Evolutionary conservation across 2,329 filamentous ascomycete species (phyloP).

Genomic region (Sclerotinia trifoliorum): DNA sequence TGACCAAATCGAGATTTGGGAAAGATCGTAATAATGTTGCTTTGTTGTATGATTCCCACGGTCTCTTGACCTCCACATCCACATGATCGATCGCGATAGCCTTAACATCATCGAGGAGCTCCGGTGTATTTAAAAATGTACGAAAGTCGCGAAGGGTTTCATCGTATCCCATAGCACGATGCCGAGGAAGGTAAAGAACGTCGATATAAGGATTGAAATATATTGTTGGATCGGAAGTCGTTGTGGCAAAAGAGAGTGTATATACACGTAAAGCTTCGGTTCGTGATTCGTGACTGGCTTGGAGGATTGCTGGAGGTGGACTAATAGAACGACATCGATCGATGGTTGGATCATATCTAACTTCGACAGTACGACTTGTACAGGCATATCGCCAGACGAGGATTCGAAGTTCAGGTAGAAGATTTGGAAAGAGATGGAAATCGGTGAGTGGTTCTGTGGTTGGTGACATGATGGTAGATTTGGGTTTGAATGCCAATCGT

Average conservation of each 20-base stretch:
- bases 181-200: constrained; percentile 39
- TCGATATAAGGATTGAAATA: constrained; percentile 38
- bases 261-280: constrained; percentile 44
- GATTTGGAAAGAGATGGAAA: constrained; percentile 34
- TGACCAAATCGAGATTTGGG: constrained; percentile 36
- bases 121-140: constrained; percentile 38
- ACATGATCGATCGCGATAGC: constrained; percentile 50
- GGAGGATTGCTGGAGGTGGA: constrained; percentile 44
- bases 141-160: constrained; percentile 45
- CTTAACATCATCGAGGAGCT: constrained; percentile 41
- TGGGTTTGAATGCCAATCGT: constrained; percentile 1
- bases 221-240: constrained; percentile 32
- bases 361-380: constrained; percentile 31
- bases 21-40: constrained; percentile 47
- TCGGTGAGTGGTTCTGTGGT: not conserved
- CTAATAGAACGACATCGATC: constrained; percentile 42
- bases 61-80: constrained; percentile 45
- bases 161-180: constrained; percentile 40
- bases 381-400: constrained; percentile 37
- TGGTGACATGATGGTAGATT: not conserved
- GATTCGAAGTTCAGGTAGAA: constrained; percentile 37
- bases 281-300: constrained; percentile 46
- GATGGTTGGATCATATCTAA: constrained; percentile 40
- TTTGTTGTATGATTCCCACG: constrained; percentile 54
- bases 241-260: constrained; percentile 42